These are phyloP conservation scores for Fusarium sp. DNA, from an alignment of 2,329 filamentous ascomycete genomes.

Conservation along the genomic window DNA sequence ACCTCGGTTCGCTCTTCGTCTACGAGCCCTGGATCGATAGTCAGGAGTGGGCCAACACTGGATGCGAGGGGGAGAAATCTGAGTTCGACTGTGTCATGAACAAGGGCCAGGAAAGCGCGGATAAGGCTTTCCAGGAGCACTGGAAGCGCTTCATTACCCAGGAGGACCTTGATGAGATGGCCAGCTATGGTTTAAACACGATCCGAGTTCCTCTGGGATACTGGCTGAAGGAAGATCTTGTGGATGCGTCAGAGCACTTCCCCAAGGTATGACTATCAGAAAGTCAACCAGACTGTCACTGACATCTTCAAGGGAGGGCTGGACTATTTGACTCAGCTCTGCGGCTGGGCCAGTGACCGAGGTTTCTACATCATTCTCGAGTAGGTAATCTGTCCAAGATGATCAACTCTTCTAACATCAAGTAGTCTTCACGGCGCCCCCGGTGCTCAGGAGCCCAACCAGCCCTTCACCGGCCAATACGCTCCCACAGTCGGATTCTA, in stretches of 20 bases:
- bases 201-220: constrained; percentile 67
- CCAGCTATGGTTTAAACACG: constrained; percentile 63
- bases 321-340: constrained; percentile 59
- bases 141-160: constrained; percentile 64
- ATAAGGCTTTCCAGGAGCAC: constrained; percentile 61
- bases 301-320: constrained; percentile 50
- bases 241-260: constrained; percentile 64
- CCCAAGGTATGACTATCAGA: constrained; percentile 45
- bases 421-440: constrained; percentile 61
- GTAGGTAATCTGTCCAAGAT: constrained; percentile 7
- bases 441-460: constrained; percentile 58
- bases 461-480: constrained; percentile 61
- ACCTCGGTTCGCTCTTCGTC: constrained; percentile 64
- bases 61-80: constrained; percentile 58
- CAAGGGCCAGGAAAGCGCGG: constrained; percentile 59
- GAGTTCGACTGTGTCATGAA: constrained; percentile 67
- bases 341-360: constrained; percentile 60
- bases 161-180: constrained; percentile 62
- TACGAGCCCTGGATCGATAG: constrained; percentile 66
- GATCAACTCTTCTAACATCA: neutral
- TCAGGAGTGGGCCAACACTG: constrained; percentile 59
- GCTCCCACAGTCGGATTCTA: constrained; percentile 62
- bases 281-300: neutral
- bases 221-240: constrained; percentile 64
- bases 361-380: constrained; percentile 67